Evolutionary conservation across 202 grass and related monocot genomes (phyloP), one percentile per base, ranked within the genome.

Genomic region (Hordeum pubiflorum): DNA sequence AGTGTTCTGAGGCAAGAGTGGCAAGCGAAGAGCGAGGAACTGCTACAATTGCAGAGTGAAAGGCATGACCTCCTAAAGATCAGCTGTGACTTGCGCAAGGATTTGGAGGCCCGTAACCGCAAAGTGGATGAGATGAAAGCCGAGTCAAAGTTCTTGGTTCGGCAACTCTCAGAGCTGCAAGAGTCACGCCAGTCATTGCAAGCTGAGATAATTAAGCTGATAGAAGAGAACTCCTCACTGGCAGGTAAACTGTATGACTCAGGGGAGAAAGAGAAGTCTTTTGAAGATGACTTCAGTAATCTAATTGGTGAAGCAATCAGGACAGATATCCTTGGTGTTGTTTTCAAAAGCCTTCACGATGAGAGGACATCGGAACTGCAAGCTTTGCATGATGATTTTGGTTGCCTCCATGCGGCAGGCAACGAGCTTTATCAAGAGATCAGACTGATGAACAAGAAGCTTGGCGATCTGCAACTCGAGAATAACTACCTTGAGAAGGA

Each of bases 111-210:
- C 52, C 80, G 82, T 68, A 89, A 89, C 38, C 81, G 88, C 59
- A 86, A 76, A 68, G 82, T 87, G 54, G 82, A 87, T 38, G 87
- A 86, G 69, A 48, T 91, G 74, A 87, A 87, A 72, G 39, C 82
- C 14, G 92, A 94, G 70, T 79, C 90, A 29, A 90, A 93, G 79
- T 86, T 93, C 79, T 88, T 96, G 71, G 85, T 91, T 65, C 59
- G 85, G 46, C 90, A 93, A 79, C 60, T 96, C 71, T 63, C 89
- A 2, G 89, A 99, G 68, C 79, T 96, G 61, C 96, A 96, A 58
- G 89, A 87, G 60, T 91, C 87, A 50, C 86, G 89, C 0, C 76
- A 84, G n/a, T 89, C 78, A 43, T 72, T 99, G 79, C 92, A 99
- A 82, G 83, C 72, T 72, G 92, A 96, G 54, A 85, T 99, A 21